phyloP scores from a whole-genome alignment of 805 yeast species.

The Candida multigemmis region DNA sequence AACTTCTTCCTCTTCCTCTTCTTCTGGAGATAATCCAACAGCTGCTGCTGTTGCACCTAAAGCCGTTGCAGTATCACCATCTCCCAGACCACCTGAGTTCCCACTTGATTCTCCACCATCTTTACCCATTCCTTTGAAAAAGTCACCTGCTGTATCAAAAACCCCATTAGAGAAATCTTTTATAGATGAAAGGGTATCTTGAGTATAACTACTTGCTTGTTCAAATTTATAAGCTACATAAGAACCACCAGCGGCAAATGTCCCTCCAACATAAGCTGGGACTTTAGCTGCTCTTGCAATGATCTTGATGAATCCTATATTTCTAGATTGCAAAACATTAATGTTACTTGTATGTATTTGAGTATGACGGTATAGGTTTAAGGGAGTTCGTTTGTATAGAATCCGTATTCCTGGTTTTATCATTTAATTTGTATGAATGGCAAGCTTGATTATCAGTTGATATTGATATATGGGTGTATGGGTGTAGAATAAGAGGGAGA shows the following conservation, averaged over 20 bases:
- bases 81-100: conserved; percentile 14
- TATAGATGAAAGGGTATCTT: conserved; percentile 53
- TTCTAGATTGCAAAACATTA: conserved; percentile 10
- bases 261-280: conserved; percentile 84
- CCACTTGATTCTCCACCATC: conserved; percentile 9
- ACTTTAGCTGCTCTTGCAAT: conserved; percentile 46
- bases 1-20: conserved; percentile 42
- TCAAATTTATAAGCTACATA: conserved; percentile 88
- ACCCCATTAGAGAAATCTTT: conserved; percentile 54
- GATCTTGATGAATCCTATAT: conserved; percentile 35
- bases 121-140: conserved; percentile 18
- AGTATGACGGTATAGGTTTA: no score
- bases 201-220: conserved; percentile 68
- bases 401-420: no score
- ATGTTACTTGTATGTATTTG: no score
- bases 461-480: no score
- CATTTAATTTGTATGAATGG: no score
- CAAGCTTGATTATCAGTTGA: no score
- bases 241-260: conserved; percentile 90
- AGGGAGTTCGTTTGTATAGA: no score
- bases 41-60: conserved; percentile 49
- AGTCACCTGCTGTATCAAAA: conserved; percentile 39
- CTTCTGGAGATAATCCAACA: conserved; percentile 34
- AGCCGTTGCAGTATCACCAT: conserved; percentile 27
- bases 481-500: no score